Base-by-base conservation (phyloP, 192 early-diverging fungal species). In the Mortierella antarctica region DNA sequence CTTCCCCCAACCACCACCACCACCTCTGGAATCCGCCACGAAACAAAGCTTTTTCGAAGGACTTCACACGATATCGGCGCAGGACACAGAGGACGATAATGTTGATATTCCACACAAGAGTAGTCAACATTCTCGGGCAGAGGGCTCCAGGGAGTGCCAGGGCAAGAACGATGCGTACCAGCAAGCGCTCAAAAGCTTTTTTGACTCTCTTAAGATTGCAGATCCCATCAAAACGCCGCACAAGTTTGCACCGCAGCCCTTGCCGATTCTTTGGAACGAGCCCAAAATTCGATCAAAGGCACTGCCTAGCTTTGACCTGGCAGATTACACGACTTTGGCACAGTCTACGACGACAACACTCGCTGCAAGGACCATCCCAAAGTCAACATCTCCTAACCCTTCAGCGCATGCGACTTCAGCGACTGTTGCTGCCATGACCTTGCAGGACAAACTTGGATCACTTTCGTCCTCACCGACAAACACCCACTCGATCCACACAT, bases 191-290 rank as follows among this genome's bases (percentile, higher is more conserved):
- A 80, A 70, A 41, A 72, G 70, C 23, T 80, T 80, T 47, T 21
- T 62, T 4, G 77, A 80, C 11, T 80, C 77, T 41, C 70, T 80
- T 40, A 80, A 72, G 51, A 44, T 80, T 4, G 77, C 77, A n/a
- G 77, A 80, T 62, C 77, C 77, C 14, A 72, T 80, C 46, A 80
- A 65, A 55, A 80, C 77, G 0, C 77, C 77, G 20, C 77, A 80
- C 60, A 80, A 72, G 45, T 80, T 80, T 68, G 77, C 77, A 11
- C 77, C 77, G n/a, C 77, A 72, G 17, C 77, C 77, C 15, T 49
- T 80, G 5, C 77, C 77, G 6, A 80, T 80, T 46, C 60, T 80
- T 9, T 80, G 77, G 77, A 80, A 80, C 18, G 70, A 71, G 21
- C 77, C 77, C 47, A 67, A 71, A 65, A 71, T 80, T 15, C 57